These are phyloP conservation scores for Galium porrigens DNA, from an alignment of 305 asterid genomes.

Conservation along the genomic window DNA sequence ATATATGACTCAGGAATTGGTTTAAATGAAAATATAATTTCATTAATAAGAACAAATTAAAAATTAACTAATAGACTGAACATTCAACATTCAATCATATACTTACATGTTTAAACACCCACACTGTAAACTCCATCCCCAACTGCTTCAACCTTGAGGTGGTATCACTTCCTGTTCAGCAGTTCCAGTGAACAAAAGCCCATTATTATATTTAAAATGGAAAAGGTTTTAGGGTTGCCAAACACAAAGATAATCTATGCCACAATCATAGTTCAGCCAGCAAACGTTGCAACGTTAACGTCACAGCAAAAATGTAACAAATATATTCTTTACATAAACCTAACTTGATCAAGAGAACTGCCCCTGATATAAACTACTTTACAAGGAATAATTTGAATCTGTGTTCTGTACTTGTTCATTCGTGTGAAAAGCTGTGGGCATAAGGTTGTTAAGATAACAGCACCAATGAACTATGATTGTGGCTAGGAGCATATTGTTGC, in stretches of 20 bases:
- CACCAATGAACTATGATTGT: background rate
- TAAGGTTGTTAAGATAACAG: background rate
- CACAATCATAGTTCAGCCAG: background rate
- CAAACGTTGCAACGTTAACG: background rate
- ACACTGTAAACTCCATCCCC: conserved; percentile 96
- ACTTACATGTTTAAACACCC: conserved; percentile 99
- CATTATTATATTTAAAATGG: conserved; percentile 1
- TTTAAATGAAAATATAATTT: background rate
- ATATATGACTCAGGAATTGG: background rate
- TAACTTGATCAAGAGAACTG: background rate
- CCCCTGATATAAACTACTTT: background rate
- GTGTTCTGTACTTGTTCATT: background rate
- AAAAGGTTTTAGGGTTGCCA: background rate
- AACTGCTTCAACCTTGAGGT: conserved; percentile 85
- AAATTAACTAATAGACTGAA: background rate
- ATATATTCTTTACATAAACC: background rate
- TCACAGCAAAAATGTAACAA: background rate
- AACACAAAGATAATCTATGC: background rate
- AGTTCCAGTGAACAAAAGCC: conserved; percentile 11
- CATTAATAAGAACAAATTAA: background rate
- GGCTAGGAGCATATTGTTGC: background rate
- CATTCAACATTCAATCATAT: conserved; percentile 9
- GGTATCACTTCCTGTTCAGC: conserved; percentile 53
- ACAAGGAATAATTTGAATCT: background rate
- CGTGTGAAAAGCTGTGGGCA: background rate